phyloP scores from a whole-genome alignment of 768 basidiomycete species.

The Trametes villosa region DNA sequence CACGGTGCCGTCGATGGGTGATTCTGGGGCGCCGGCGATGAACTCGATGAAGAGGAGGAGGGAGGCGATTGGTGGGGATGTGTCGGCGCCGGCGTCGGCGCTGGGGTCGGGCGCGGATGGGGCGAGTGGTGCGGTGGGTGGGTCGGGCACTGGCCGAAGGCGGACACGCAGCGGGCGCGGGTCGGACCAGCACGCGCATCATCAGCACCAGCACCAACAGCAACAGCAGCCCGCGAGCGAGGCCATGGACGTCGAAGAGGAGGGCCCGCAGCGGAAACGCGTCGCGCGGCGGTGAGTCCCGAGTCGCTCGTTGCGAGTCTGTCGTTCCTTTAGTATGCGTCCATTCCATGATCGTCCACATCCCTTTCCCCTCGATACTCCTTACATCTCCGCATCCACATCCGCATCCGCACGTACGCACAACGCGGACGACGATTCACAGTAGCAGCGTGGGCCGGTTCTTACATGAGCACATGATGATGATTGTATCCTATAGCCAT shows the following conservation, averaged over 20 bases:
- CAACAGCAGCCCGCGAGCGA: slow-evolving; percentile 44
- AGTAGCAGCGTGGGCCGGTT: too few relatives aligned
- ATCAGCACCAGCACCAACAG: slow-evolving; percentile 33
- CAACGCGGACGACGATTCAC: neutral
- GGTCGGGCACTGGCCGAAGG: slow-evolving; percentile 46
- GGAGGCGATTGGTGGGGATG: slow-evolving; percentile 77
- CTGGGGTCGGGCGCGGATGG: slow-evolving; percentile 40
- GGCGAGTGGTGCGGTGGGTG: slow-evolving; percentile 43
- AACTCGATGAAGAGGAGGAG: slow-evolving; percentile 63
- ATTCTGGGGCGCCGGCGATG: too few relatives aligned
- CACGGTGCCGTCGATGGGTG: slow-evolving; percentile 51
- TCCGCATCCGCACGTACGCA: neutral
- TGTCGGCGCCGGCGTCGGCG: slow-evolving; percentile 44
- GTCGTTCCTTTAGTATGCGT: neutral
- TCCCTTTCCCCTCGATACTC: neutral
- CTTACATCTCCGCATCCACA: neutral
- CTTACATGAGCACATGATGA: too few relatives aligned
- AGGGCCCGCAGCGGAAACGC: slow-evolving; percentile 75
- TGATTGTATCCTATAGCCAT: slow-evolving; percentile 26
- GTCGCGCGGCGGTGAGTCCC: slow-evolving; percentile 60
- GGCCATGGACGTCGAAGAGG: slow-evolving; percentile 72
- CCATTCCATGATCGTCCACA: too few relatives aligned
- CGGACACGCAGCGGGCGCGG: slow-evolving; percentile 59
- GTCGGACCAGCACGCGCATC: slow-evolving; percentile 30
- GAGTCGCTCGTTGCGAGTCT: too few relatives aligned